Base-by-base conservation (phyloP, 2,329 filamentous ascomycete species). In the Bipolaris bicolor region DNA sequence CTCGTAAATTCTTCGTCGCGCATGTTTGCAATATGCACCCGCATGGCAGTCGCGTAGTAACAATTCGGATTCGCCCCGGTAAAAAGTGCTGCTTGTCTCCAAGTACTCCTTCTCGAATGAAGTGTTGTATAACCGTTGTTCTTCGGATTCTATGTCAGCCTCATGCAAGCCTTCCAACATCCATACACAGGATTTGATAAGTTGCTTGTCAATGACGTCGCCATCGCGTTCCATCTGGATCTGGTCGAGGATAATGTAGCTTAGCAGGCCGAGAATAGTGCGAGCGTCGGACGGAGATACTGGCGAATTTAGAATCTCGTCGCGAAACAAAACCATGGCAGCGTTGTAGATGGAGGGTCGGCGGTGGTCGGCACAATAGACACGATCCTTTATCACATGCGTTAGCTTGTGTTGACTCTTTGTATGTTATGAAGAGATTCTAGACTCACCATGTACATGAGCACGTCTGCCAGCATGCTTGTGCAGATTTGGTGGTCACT, bases 381-480 rank as follows among this genome's bases (percentile, higher is more conserved):
- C 88, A 48, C 92, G 89, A 73, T 99, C 94, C 86, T 88, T 52
- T 13, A 45, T 13, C 22, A 37, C 11, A 26, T 63, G 24, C 52
- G 67, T 74, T 62, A 71, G 63, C 61, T 29, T 58, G 52, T 46
- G 41, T 24, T 20, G 26, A 54, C n/a, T 36, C 33, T 16, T 20
- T 33, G 13, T 9, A 37, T 33, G 13, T 11, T 39, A 31, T 5
- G 49, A 20, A 3, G 3, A 13, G 20, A 9, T 16, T 11, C 1
- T n/a, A 15, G 13, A 70, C 81, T 70, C 72, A 87, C 85, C 82
- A 99, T 91, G 72, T 97, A 97, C 92, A 98, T 97, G 49, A 98
- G 83, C 31, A 98, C 92, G 75, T 98, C 95, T 3, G 93, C 92
- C 49, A 92, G 89, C 94, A 98, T 98, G 72, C 92, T 92, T 91